These are phyloP conservation scores for Geotrichum macrosporum DNA, from an alignment of 1,139 yeast genomes.

Conservation along the genomic window DNA sequence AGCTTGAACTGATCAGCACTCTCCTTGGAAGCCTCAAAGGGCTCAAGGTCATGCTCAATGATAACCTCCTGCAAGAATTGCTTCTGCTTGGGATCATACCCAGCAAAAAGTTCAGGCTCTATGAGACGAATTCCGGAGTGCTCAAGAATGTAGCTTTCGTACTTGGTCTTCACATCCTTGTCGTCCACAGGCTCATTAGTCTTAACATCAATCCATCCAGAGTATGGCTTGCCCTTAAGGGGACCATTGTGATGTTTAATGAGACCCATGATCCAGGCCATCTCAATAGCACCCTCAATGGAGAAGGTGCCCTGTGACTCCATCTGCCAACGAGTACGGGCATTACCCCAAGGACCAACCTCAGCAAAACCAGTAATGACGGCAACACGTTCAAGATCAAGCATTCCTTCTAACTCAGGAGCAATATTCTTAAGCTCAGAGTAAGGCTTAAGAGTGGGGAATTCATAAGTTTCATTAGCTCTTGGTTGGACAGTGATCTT, in stretches of 20 bases:
- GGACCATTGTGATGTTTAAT: conserved; percentile 91
- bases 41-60: conserved; percentile 91
- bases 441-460: conserved; percentile 82
- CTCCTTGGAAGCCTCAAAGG: conserved; percentile 91
- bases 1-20: conserved; percentile 91
- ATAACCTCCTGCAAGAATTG: conserved; percentile 91
- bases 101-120: conserved; percentile 90
- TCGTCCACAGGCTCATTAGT: conserved; percentile 91
- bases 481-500: conserved; percentile 79
- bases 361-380: conserved; percentile 97
- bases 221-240: conserved; percentile 79
- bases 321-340: conserved; percentile 99
- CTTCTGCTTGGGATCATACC: conserved; percentile 92
- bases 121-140: conserved; percentile 92
- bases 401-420: conserved; percentile 76
- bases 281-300: conserved; percentile 96
- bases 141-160: conserved; percentile 80
- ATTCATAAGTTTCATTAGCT: conserved; percentile 88
- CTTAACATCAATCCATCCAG: conserved; percentile 98
- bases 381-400: conserved; percentile 84
- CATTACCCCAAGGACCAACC: conserved; percentile 99
- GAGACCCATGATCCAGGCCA: conserved; percentile 99
- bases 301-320: conserved; percentile 93
- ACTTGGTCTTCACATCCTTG: conserved; percentile 84
- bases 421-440: conserved; percentile 65